Percentiles rank a stretch among this genome's conserved stretches.
phyloP scores from a whole-genome alignment of 2,329 filamentous ascomycete species.

The Penicillium corylophilum region DNA sequence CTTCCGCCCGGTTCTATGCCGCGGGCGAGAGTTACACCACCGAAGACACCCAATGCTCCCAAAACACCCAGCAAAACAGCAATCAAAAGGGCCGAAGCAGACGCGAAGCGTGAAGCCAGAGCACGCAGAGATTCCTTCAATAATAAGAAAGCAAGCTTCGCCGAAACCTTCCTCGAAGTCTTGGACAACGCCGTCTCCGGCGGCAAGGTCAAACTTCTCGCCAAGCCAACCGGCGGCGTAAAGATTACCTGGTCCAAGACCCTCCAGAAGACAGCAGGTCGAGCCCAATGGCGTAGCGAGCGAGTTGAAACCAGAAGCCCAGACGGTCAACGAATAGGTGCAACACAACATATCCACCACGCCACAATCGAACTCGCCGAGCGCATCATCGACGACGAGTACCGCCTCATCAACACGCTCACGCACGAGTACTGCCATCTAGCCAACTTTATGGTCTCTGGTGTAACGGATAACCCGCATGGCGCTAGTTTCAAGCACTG shows the following conservation, averaged over 20 bases:
- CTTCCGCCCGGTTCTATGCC: constrained; percentile 16
- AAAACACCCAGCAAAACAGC: constrained; percentile 39
- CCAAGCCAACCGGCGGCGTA: constrained; percentile 57
- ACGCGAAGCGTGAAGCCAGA: constrained; percentile 36
- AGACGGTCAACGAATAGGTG: neutral
- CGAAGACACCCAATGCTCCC: constrained; percentile 8
- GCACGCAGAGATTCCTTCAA: constrained; percentile 54
- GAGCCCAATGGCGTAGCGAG: constrained; percentile 70
- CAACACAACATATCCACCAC: constrained; percentile 51
- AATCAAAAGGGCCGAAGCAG: constrained; percentile 38
- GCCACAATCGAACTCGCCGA: constrained; percentile 84
- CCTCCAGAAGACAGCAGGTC: constrained; percentile 61
- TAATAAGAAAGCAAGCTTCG: constrained; percentile 52
- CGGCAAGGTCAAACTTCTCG: constrained; percentile 50
- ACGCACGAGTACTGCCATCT: constrained; percentile 97
- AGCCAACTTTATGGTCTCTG: constrained; percentile 83
- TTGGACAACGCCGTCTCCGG: constrained; percentile 55
- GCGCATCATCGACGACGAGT: constrained; percentile 77
- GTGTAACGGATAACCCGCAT: constrained; percentile 73
- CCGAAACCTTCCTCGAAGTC: constrained; percentile 54
- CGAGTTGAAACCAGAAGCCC: constrained; percentile 2
- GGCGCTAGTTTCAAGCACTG: constrained; percentile 81
- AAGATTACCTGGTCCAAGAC: constrained; percentile 62
- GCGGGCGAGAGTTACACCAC: neutral
- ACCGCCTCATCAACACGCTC: constrained; percentile 82